These are phyloP conservation scores for Leccinellum albellum DNA, from an alignment of 768 basidiomycete genomes.

Conservation along the genomic window DNA sequence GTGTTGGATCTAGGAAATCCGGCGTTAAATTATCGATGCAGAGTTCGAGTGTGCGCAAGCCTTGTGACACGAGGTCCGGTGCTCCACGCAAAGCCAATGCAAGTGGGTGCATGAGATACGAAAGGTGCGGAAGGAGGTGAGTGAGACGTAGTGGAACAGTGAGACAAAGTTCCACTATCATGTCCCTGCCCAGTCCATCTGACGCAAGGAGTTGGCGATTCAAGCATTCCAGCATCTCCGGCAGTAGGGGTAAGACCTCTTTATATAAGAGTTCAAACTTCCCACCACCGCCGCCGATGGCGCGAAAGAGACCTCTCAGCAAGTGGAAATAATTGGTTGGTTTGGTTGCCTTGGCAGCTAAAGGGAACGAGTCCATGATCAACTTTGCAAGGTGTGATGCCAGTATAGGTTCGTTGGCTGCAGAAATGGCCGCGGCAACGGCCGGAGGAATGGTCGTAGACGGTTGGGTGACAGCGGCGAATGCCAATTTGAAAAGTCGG, in stretches of 20 bases:
- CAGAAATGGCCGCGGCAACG: slow-evolving; percentile 37
- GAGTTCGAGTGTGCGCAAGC: slow-evolving; percentile 92
- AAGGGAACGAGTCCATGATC: slow-evolving; percentile 93
- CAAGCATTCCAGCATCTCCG: slow-evolving; percentile 94
- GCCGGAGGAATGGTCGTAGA: background rate
- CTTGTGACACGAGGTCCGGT: slow-evolving; percentile 90
- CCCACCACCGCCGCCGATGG: slow-evolving; percentile 88
- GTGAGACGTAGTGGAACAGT: slow-evolving; percentile 95
- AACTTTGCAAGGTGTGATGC: slow-evolving; percentile 89
- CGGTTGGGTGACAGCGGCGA: slow-evolving; percentile 71
- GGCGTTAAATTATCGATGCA: slow-evolving; percentile 98
- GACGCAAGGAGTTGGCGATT: slow-evolving; percentile 87
- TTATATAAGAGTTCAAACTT: slow-evolving; percentile 93
- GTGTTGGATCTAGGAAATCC: slow-evolving; percentile 95
- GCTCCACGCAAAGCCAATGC: slow-evolving; percentile 85
- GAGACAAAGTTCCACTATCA: slow-evolving; percentile 95
- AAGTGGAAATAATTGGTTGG: slow-evolving; percentile 92
- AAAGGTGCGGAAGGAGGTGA: slow-evolving; percentile 91
- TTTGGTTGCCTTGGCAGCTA: slow-evolving; percentile 87
- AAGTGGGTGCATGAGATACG: slow-evolving; percentile 94
- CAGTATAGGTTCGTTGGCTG: slow-evolving; percentile 85
- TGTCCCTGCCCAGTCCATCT: slow-evolving; percentile 77
- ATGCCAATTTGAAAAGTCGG: slow-evolving; percentile 93
- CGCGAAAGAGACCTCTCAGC: slow-evolving; percentile 87
- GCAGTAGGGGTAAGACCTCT: slow-evolving; percentile 91